Percentiles rank a stretch among this genome's conserved stretches.
Conservation (phyloP, 2,329 filamentous ascomycete species). For the Dactylellina cionopaga region DNA sequence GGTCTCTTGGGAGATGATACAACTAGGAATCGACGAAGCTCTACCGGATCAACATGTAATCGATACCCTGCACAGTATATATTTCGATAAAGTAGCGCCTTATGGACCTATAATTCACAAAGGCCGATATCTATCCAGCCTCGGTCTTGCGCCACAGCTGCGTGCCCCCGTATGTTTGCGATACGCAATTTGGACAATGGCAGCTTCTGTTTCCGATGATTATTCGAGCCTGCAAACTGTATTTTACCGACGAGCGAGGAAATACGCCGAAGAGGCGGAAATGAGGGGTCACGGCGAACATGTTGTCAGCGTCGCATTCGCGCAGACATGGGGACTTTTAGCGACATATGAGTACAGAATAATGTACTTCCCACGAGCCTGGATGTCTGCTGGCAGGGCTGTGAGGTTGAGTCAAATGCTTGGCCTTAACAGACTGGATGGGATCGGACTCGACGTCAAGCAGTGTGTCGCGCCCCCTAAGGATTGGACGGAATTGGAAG, state of each 20-base stretch:
- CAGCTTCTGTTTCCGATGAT: slow-evolving; percentile 85
- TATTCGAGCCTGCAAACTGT: slow-evolving; percentile 81
- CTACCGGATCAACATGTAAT: slow-evolving; percentile 81
- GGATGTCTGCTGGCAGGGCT: slow-evolving; percentile 87
- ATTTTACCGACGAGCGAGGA: slow-evolving; percentile 88
- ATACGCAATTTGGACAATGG: slow-evolving; percentile 95
- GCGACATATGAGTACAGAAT: slow-evolving; percentile 92
- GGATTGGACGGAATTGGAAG: slow-evolving; percentile 94
- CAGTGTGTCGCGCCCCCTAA: slow-evolving; percentile 85
- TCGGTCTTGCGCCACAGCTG: slow-evolving; percentile 87
- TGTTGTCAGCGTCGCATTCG: slow-evolving; percentile 85
- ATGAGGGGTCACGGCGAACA: slow-evolving; percentile 91
- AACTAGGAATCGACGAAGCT: slow-evolving; percentile 81
- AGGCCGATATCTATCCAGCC: slow-evolving; percentile 83
- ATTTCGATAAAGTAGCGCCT: slow-evolving; percentile 89
- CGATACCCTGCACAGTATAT: slow-evolving; percentile 86
- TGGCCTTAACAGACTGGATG: slow-evolving; percentile 87
- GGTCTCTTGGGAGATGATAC: slow-evolving; percentile 87
- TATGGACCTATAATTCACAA: slow-evolving; percentile 89
- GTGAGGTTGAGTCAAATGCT: slow-evolving; percentile 90
- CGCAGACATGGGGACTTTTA: slow-evolving; percentile 83
- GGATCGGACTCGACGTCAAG: slow-evolving; percentile 85
- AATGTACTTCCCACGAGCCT: slow-evolving; percentile 96
- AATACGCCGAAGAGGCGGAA: slow-evolving; percentile 89
- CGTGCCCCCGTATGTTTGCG: slow-evolving; percentile 86